These are phyloP conservation scores for Leersia perrieri DNA, from an alignment of 176 grass and related monocot species.

Conservation along the genomic window DNA sequence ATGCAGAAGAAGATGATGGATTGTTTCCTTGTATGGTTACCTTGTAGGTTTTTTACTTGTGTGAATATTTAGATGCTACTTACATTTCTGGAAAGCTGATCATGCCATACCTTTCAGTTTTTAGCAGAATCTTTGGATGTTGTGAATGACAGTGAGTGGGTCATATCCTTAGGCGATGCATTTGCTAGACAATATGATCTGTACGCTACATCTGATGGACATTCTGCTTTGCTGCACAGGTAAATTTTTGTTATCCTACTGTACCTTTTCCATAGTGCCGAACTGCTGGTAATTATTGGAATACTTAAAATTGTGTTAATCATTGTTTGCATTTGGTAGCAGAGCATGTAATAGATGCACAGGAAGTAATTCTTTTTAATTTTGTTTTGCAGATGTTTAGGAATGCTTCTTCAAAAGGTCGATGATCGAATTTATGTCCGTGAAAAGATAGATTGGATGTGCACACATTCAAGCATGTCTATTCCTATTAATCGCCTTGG, in stretches of 20 bases:
- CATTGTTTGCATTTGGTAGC: conserved; percentile 13
- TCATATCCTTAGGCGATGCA: conserved; percentile 85
- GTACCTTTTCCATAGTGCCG: conserved; percentile 5
- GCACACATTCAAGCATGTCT: conserved; percentile 81
- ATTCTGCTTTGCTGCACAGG: conserved; percentile 92
- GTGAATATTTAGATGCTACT: conserved; percentile 3
- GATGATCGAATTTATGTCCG: conserved; percentile 86
- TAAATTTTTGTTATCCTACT: conserved; percentile 27
- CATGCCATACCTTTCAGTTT: conserved; percentile 62
- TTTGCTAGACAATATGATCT: conserved; percentile 91
- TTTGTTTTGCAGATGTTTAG: conserved; percentile 70
- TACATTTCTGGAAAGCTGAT: conserved; percentile 44
- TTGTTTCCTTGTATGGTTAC: neutral
- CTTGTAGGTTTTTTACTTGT: neutral
- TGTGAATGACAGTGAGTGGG: conserved; percentile 81
- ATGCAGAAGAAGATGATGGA: neutral
- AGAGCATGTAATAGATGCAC: neutral
- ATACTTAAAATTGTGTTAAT: neutral
- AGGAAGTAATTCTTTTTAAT: neutral
- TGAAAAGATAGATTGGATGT: conserved; percentile 98
- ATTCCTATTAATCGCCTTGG: conserved; percentile 91
- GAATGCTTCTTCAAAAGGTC: conserved; percentile 97
- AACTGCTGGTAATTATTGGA: conserved; percentile 8
- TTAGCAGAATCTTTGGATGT: conserved; percentile 95
- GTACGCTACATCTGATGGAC: conserved; percentile 72